Conservation (phyloP, 2,329 filamentous ascomycete genomes). For the Pseudogymnoascus sp. region DNA sequence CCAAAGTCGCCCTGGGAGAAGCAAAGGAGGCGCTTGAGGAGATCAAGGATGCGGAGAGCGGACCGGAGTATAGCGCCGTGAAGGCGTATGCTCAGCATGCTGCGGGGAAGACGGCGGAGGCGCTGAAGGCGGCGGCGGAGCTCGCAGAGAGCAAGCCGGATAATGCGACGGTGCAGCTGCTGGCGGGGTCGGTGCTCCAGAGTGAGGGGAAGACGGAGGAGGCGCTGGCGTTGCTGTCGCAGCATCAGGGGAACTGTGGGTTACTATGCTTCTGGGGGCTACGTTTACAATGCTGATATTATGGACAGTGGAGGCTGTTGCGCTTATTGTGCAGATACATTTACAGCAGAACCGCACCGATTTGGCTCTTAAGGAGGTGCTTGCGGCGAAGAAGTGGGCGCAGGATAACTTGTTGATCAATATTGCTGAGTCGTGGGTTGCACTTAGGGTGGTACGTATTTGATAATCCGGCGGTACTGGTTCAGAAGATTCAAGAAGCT, state of each 20-base stretch:
- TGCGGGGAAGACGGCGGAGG: constrained; percentile 51
- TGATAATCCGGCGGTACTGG: background rate
- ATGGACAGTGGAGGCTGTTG: constrained; percentile 61
- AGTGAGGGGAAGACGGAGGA: constrained; percentile 74
- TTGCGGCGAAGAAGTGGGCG: constrained; percentile 81
- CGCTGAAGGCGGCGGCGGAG: constrained; percentile 54
- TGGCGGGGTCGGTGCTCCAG: constrained; percentile 75
- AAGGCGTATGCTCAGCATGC: constrained; percentile 63
- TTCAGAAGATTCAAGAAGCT: background rate
- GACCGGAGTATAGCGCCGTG: constrained; percentile 68
- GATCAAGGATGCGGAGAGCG: constrained; percentile 51
- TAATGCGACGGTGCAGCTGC: constrained; percentile 71
- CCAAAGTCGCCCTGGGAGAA: constrained; percentile 75
- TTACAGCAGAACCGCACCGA: constrained; percentile 86
- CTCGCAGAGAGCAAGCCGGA: constrained; percentile 60
- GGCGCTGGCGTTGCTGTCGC: constrained; percentile 67
- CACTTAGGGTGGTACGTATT: constrained; percentile 64
- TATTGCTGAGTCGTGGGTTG: constrained; percentile 91
- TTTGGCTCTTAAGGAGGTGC: constrained; percentile 81
- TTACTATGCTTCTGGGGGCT: constrained; percentile 18
- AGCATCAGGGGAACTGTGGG: constrained; percentile 81
- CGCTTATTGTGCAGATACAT: constrained; percentile 85
- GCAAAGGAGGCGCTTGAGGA: constrained; percentile 63
- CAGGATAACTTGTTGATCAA: constrained; percentile 93
- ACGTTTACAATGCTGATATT: constrained; percentile 15